A percentile compares a stretch with the other conserved stretches of the same genome.
Conservation (phyloP, 2,329 filamentous ascomycete genomes). For the Diaporthe eres region DNA sequence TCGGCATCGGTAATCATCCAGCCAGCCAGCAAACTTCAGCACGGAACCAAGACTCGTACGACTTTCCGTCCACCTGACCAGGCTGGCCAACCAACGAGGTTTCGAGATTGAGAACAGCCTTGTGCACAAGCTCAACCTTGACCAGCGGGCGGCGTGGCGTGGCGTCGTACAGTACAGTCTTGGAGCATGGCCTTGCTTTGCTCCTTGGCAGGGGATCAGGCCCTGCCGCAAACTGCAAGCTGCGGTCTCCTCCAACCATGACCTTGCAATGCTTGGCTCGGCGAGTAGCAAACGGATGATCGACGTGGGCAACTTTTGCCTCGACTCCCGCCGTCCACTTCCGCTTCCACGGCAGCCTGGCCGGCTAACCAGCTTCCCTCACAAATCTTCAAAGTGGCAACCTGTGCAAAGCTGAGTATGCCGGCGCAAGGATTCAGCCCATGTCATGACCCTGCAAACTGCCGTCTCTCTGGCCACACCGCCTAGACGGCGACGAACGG, state of each 20-base stretch:
- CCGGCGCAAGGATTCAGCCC: conserved; percentile 8
- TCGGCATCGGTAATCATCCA: conserved; percentile 7
- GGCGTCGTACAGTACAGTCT: background rate
- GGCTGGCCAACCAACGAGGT: conserved; percentile 26
- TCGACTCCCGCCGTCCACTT: conserved; percentile 3
- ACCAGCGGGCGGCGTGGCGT: conserved; percentile 1
- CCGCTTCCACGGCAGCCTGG: conserved; percentile 10
- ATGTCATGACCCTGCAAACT: background rate
- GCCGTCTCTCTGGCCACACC: conserved; percentile 8
- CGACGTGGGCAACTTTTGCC: conserved; percentile 11
- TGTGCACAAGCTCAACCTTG: conserved; percentile 23
- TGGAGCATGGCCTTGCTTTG: conserved; percentile 4
- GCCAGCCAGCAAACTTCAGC: conserved; percentile 26
- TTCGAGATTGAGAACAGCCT: conserved; percentile 17
- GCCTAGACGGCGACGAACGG: conserved; percentile 10
- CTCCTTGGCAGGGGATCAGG: conserved; percentile 27
- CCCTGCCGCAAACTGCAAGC: conserved; percentile 2
- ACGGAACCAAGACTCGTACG: conserved; percentile 29
- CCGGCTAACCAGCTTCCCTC: background rate
- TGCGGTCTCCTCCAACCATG: conserved; percentile 6
- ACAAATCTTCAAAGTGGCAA: conserved; percentile 4
- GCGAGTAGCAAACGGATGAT: conserved; percentile 8
- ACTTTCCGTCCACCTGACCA: conserved; percentile 24
- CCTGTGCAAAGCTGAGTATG: background rate
- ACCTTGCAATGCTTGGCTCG: conserved; percentile 19